Base-by-base conservation (phyloP, 768 basidiomycete genomes). In the Scleroderma citrinum region DNA sequence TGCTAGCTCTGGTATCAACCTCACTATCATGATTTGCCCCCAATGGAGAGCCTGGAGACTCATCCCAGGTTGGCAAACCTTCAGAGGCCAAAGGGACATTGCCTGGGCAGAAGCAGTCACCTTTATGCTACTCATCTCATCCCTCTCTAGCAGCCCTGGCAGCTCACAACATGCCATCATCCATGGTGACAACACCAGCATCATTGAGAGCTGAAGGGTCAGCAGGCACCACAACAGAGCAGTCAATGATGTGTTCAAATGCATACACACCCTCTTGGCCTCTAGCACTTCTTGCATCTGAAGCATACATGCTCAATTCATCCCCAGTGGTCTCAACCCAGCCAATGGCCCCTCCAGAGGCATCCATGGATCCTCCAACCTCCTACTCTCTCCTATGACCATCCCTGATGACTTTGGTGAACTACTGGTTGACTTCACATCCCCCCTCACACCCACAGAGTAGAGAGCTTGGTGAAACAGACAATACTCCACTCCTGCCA, bases 281-380 rank as follows among this genome's bases (percentile, higher is more conserved):
- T 5, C 35, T 36, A 6, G 17, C 0, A 30, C 16, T 7, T 3
- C n/a, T 17, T 16, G 7, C 16, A 44, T 41, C 51, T 0, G 5
- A 5, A 26, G 24, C 19, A 4, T 61, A 4, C 56, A 56, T 49
- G 52, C 58, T 3, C 26, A n/a, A n/a, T n/a, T n/a, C n/a, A n/a
- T n/a, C n/a, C n/a, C n/a, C n/a, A n/a, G n/a, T n/a, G n/a, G n/a
- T 37, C 0, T 34, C 23, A 61, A 63, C 44, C 62, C 62, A 17
- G 56, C 62, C 8, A 58, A 63, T 39, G n/a, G 7, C 1, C 56
- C 53, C 0, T 61, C 60, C 0, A 24, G 62, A 6, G 62, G 60
- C 0, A 23, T 16, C 12, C 56, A 46, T 29, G 16, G 29, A 0
- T n/a, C 54, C 0, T 1, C 1, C 0, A 23, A 21, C 47, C 51